Conservation (phyloP, 148 eudicot species). For the Vaccinium myrtillus region DNA sequence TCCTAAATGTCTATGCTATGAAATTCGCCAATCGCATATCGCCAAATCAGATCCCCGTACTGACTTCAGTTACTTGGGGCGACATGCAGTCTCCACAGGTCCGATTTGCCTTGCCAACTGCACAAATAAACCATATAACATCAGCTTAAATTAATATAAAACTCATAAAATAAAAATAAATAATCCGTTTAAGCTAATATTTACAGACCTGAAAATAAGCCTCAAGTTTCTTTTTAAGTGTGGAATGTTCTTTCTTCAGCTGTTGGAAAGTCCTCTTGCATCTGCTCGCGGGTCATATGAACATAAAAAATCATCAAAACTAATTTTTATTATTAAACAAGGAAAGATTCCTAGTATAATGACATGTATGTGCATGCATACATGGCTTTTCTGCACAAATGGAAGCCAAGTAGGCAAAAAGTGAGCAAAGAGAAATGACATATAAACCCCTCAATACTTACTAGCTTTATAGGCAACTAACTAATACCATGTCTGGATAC, state of each 20-base stretch:
- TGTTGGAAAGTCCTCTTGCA: conserved; percentile 80
- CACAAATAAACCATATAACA: conserved; percentile 14
- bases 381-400: background rate
- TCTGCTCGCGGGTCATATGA: conserved; percentile 29
- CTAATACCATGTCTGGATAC: background rate
- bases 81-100: conserved; percentile 53
- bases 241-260: conserved; percentile 70
- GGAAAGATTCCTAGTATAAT: background rate
- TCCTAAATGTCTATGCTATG: background rate
- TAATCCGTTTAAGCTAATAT: background rate
- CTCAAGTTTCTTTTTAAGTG: conserved; percentile 76
- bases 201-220: conserved; percentile 70
- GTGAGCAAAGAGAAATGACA: background rate
- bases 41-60: background rate
- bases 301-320: background rate
- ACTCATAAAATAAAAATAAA: background rate
- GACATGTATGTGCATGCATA: conserved; percentile 6
- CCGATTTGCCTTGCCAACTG: conserved; percentile 85
- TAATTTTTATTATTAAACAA: background rate
- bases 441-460: background rate
- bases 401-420: conserved; percentile 6
- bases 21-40: conserved; percentile 9
- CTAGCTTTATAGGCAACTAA: background rate
- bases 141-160: background rate
- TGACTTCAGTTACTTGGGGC: conserved; percentile 27